These are phyloP conservation scores for Hordeum pubiflorum DNA, from an alignment of 202 grass and related monocot species.

Conservation along the genomic window DNA sequence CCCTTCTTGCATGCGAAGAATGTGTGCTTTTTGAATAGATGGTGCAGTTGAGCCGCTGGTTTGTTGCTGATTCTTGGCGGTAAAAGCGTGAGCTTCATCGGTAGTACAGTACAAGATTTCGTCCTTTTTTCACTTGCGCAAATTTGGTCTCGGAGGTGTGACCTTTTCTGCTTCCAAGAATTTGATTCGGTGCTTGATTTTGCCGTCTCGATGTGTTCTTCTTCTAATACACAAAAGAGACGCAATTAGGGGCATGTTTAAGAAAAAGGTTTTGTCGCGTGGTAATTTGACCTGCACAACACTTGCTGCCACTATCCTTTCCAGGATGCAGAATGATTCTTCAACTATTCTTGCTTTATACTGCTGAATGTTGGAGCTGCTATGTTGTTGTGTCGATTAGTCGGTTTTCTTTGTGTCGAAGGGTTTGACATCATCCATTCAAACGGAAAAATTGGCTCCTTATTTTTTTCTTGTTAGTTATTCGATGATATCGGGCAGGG, in stretches of 20 bases:
- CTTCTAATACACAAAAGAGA: neutral
- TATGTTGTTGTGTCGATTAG: neutral
- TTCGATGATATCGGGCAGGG: neutral
- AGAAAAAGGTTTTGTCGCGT: neutral
- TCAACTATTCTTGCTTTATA: neutral
- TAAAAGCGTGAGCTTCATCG: neutral
- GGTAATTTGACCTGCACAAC: neutral
- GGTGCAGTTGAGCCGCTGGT: neutral
- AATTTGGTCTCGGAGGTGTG: neutral
- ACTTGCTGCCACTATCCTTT: neutral
- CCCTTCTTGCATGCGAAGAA: conserved; percentile 5
- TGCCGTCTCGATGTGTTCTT: neutral
- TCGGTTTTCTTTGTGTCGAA: neutral
- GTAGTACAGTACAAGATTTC: neutral
- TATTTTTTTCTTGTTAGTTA: neutral
- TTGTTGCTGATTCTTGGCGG: conserved; percentile 3
- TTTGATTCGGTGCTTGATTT: neutral
- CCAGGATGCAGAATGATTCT: neutral
- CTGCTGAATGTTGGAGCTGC: neutral
- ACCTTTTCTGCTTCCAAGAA: neutral
- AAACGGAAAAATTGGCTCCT: neutral
- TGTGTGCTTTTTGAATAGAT: conserved; percentile 5
- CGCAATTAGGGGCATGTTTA: neutral
- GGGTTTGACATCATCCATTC: neutral
- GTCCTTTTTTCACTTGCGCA: neutral